A percentile compares a stretch with the other conserved stretches of the same genome.
Evolutionary conservation across 164 flowering plant species (phyloP).

Genomic region (Amborella trichopoda): DNA sequence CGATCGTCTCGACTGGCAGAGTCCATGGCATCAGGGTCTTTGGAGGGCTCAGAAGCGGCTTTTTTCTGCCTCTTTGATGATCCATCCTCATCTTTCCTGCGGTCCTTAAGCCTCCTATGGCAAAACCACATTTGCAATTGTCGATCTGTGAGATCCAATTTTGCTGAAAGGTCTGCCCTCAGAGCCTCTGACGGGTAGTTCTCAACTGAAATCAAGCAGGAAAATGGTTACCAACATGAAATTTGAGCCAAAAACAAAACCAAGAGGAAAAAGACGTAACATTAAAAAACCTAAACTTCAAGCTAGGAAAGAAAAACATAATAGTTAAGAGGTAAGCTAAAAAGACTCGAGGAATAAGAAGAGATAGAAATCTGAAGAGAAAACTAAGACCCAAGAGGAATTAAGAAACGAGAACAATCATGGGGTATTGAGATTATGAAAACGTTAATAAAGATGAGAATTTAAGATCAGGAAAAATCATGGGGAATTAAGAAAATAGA

Average conservation of each 20-base stretch:
- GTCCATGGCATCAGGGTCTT: background rate
- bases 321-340: too few species aligned
- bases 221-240: background rate
- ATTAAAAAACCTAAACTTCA: background rate
- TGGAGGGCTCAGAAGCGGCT: conserved; percentile 14
- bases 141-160: conserved; percentile 69
- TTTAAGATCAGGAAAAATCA: too few species aligned
- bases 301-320: too few species aligned
- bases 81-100: too few species aligned
- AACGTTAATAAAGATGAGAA: too few species aligned
- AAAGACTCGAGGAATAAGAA: too few species aligned
- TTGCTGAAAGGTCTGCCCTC: conserved; percentile 56
- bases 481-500: too few species aligned
- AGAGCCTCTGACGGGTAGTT: conserved; percentile 66
- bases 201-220: conserved; percentile 8
- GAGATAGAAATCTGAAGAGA: background rate
- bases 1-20: background rate
- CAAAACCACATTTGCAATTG: conserved; percentile 99
- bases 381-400: background rate
- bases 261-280: conserved; percentile 2
- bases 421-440: too few species aligned
- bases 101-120: conserved; percentile 79
- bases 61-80: conserved; percentile 31
- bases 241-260: conserved; percentile 1
- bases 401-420: too few species aligned